Evolutionary conservation across 164 flowering plant species (phyloP), one percentile per base, ranked within the genome.

Genomic region (Echeveria elegans): DNA sequence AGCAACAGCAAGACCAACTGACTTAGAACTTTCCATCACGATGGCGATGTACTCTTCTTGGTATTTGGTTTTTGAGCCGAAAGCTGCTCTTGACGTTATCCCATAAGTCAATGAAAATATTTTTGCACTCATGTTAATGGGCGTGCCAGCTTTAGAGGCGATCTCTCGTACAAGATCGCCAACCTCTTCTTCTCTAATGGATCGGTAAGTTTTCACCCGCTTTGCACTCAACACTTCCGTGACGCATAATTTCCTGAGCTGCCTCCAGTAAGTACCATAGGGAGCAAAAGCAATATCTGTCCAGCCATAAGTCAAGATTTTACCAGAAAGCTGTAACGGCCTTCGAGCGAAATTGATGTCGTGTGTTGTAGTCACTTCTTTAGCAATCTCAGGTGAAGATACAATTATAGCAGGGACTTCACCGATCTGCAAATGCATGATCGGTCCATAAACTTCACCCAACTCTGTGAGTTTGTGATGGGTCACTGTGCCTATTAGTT

Each of bases 211-310:
- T 21, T 71, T 63, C 2, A 85, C 80, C 0, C 81, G 65, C 31
- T 73, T 77, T 1, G 70, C 2, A 32, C 79, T 81, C 9, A 83
- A 63, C 28, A 81, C 77, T 60, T 81, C 81, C 6, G 38, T 5
- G 0, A 60, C 34, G 41, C 81, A 81, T 9, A 83, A 67, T 63
- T 77, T 81, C 2, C 82, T 58, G 5, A 85, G 26, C 41, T 81
- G 77, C 34, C 83, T 72, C 88, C 85, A 84, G 48, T 82, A 76
- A 8, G 67, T 66, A 2, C 85, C 85, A 32, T 78, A 81, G 0
- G 83, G 82, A 14, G 83, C 40, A 64, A 77, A 80, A 5, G 58
- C 76, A 9, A 83, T 70, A 63, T 68, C 56, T 1, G 77, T 67
- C 15, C 52, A 59, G 37, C 56, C 70, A 65, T 83, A 77, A 56